Conservation (phyloP, 768 basidiomycete species). For the Hemileccinum impolitum region DNA sequence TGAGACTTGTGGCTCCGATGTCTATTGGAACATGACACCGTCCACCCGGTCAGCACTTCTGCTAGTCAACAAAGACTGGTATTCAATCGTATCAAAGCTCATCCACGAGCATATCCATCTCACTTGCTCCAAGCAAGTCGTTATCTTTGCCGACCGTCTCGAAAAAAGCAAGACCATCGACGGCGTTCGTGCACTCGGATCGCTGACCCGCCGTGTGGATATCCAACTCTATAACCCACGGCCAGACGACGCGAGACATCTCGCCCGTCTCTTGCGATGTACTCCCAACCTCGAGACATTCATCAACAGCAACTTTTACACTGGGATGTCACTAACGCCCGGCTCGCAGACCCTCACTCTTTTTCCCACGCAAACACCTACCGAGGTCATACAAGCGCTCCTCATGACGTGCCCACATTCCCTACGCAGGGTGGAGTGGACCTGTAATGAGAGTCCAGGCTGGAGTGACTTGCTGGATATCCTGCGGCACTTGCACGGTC, state of each 20-base stretch:
- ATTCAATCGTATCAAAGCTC: slow-evolving; percentile 35
- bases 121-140: slow-evolving; percentile 34
- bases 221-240: slow-evolving; percentile 36
- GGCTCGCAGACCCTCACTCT: slow-evolving; percentile 18
- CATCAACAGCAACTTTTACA: slow-evolving; percentile 36
- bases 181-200: slow-evolving; percentile 33
- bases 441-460: slow-evolving; percentile 40
- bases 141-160: slow-evolving; percentile 32
- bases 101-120: slow-evolving; percentile 41
- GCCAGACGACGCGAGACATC: slow-evolving; percentile 12
- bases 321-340: slow-evolving; percentile 21
- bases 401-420: slow-evolving; percentile 30
- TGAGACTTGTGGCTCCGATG: slow-evolving; percentile 29
- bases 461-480: slow-evolving; percentile 39
- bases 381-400: slow-evolving; percentile 34
- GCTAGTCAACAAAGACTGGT: slow-evolving; percentile 39
- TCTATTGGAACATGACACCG: slow-evolving; percentile 28
- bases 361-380: slow-evolving; percentile 26
- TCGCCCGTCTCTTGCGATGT: slow-evolving; percentile 37
- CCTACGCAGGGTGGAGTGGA: slow-evolving; percentile 46
- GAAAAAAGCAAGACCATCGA: slow-evolving; percentile 24
- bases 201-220: slow-evolving; percentile 41
- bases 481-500: slow-evolving; percentile 31
- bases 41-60: slow-evolving; percentile 31
- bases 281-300: slow-evolving; percentile 46